phyloP scores from a whole-genome alignment of 148 eudicot genomes.

The Salicornia ramosissima region DNA sequence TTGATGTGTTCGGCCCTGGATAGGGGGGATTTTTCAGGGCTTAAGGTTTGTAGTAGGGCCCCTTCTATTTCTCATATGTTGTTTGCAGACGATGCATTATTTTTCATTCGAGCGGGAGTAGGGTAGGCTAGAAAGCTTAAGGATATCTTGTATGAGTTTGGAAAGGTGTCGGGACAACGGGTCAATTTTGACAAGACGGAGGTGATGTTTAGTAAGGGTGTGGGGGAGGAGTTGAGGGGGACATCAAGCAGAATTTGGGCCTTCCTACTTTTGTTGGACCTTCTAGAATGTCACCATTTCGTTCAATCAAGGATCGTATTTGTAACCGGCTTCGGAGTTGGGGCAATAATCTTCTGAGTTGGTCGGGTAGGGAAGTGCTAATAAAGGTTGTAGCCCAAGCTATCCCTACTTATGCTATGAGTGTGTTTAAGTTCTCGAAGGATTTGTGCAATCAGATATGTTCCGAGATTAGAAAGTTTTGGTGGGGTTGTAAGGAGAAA shows the following conservation, averaged over 20 bases:
- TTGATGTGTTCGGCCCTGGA: not conserved
- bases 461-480: not conserved
- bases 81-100: conserved; percentile 8
- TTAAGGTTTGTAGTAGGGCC: not conserved
- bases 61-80: not conserved
- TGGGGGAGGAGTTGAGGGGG: no score
- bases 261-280: not conserved
- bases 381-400: not conserved
- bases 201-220: no score
- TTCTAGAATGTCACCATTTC: not conserved
- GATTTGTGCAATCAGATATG: not conserved
- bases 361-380: not conserved
- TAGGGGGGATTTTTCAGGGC: not conserved
- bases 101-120: no score
- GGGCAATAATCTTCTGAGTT: not conserved
- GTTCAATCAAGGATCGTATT: not conserved
- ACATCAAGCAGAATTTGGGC: not conserved
- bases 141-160: no score
- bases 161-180: no score
- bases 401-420: not conserved
- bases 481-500: not conserved
- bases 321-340: not conserved
- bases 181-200: no score
- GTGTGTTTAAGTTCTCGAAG: not conserved
- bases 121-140: no score